Evolutionary conservation across 2,329 filamentous ascomycete genomes (phyloP).

Genomic region (Geosmithia flava): DNA sequence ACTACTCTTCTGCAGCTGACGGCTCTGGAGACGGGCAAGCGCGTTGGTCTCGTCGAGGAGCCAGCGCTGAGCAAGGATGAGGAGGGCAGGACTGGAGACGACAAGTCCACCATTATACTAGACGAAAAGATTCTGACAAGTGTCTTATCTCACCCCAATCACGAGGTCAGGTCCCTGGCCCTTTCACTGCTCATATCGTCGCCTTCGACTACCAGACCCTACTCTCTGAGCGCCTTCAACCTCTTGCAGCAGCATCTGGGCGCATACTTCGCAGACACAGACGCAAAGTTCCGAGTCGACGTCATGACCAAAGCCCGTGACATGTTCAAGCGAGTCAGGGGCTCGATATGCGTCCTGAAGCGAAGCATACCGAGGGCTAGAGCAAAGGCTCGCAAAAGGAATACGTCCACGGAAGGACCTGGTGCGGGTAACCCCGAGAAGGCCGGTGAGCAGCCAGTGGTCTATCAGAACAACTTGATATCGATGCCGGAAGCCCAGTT

Average conservation of each 20-base stretch:
- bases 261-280: slow-evolving; percentile 68
- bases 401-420: slow-evolving; percentile 1
- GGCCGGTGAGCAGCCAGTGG: slow-evolving; percentile 12
- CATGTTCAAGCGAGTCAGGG: slow-evolving; percentile 64
- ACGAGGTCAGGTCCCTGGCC: slow-evolving; percentile 63
- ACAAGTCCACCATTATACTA: slow-evolving; percentile 17
- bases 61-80: slow-evolving; percentile 23
- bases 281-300: slow-evolving; percentile 77
- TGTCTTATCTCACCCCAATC: slow-evolving; percentile 42
- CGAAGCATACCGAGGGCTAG: slow-evolving; percentile 25
- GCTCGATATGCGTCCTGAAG: slow-evolving; percentile 45
- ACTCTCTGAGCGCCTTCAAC: slow-evolving; percentile 48
- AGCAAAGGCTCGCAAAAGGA: slow-evolving; percentile 19
- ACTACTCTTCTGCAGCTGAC: slow-evolving; percentile 50
- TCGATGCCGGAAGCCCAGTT: slow-evolving; percentile 23
- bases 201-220: slow-evolving; percentile 59
- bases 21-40: slow-evolving; percentile 60
- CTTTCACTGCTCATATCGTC: slow-evolving; percentile 71
- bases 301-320: slow-evolving; percentile 62
- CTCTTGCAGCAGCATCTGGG: slow-evolving; percentile 54
- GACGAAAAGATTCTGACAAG: slow-evolving; percentile 32
- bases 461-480: slow-evolving; percentile 26
- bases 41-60: slow-evolving; percentile 56
- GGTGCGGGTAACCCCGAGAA: background rate
- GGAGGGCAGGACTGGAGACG: slow-evolving; percentile 5